Conservation (phyloP, 352 stramenopile genomes). For the Phytophthora chlamydospora region DNA sequence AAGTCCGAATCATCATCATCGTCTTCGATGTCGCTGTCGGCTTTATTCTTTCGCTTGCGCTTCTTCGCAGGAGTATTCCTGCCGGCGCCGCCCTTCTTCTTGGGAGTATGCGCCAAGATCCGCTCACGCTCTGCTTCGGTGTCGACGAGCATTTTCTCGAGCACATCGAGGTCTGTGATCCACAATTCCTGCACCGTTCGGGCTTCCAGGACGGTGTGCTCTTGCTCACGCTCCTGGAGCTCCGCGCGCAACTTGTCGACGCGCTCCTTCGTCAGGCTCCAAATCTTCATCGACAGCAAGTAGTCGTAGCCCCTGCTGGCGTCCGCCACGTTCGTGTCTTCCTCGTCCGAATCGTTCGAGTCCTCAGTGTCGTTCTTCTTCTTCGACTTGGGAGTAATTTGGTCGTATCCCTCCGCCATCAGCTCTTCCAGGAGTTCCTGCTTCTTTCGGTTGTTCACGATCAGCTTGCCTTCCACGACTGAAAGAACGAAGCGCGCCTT, state of each 20-base stretch:
- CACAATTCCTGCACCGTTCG: conserved; percentile 93
- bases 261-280: conserved; percentile 93
- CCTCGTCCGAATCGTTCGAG: conserved; percentile 60
- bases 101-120: conserved; percentile 63
- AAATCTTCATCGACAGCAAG: conserved; percentile 95
- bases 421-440: conserved; percentile 92
- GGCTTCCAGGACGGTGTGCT: conserved; percentile 82
- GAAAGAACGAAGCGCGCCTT: conserved; percentile 96
- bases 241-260: conserved; percentile 93
- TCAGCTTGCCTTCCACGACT: conserved; percentile 91
- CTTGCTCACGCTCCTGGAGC: conserved; percentile 82
- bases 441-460: conserved; percentile 96
- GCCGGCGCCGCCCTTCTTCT: conserved; percentile 53
- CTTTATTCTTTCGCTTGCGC: conserved; percentile 52
- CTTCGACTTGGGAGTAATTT: conserved; percentile 53
- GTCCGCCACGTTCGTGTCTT: conserved; percentile 43
- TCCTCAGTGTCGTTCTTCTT: conserved; percentile 61
- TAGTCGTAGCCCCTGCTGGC: conserved; percentile 92
- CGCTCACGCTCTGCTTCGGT: conserved; percentile 64
- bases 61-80: conserved; percentile 56
- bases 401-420: conserved; percentile 89
- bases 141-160: conserved; percentile 77
- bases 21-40: conserved; percentile 45
- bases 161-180: conserved; percentile 92
- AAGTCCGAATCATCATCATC: conserved; percentile 77